These are phyloP conservation scores for Fusarium sacchari DNA, from an alignment of 2,329 filamentous ascomycete species.

Conservation along the genomic window DNA sequence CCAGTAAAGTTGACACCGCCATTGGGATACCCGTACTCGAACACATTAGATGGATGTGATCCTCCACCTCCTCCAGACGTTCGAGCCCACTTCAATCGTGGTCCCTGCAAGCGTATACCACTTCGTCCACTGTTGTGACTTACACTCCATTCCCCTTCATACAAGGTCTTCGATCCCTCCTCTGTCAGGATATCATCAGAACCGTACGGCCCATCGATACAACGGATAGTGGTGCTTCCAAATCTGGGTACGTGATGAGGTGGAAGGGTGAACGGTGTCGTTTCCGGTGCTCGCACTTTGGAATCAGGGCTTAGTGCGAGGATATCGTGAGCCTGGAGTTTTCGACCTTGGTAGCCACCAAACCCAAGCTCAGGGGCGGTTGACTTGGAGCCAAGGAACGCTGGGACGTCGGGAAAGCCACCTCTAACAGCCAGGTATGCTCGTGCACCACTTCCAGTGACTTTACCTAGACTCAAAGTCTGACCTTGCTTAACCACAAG, in stretches of 20 bases:
- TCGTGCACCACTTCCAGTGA: neutral
- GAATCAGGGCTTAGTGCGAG: conserved; percentile 4
- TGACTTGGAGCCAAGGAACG: conserved; percentile 68
- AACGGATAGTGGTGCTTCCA: neutral
- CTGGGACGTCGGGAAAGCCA: conserved; percentile 54
- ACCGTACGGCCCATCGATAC: neutral
- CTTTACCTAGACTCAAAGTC: neutral
- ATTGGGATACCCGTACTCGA: conserved; percentile 24
- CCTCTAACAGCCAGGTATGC: conserved; percentile 8
- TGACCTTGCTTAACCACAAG: neutral
- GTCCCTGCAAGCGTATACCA: conserved; percentile 68
- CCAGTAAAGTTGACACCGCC: conserved; percentile 49
- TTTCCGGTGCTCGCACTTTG: neutral
- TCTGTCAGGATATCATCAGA: neutral
- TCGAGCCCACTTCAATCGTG: conserved; percentile 67
- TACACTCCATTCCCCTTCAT: neutral
- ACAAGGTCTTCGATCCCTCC: neutral
- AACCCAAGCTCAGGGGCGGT: conserved; percentile 67
- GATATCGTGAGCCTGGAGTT: conserved; percentile 54
- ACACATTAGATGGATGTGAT: conserved; percentile 65
- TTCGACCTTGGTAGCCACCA: conserved; percentile 68
- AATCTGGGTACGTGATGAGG: neutral
- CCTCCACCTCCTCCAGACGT: conserved; percentile 70
- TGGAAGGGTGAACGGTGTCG: neutral
- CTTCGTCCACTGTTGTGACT: conserved; percentile 49